phyloP scores from a whole-genome alignment of 169 alveolate species.

The Plasmodium berghei region DNA sequence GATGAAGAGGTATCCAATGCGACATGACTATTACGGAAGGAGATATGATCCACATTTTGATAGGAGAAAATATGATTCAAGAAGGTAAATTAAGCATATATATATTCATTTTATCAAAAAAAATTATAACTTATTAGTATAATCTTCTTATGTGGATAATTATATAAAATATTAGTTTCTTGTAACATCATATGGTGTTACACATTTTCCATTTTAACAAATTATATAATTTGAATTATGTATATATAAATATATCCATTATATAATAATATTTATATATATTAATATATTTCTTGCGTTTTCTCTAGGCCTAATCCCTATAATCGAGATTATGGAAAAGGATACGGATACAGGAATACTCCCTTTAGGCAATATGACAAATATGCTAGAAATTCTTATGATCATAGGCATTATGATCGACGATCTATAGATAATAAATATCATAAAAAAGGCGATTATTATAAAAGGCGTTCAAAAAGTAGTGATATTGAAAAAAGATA shows the following conservation, averaged over 20 bases:
- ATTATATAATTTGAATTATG: neutral
- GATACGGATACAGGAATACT: constrained; percentile 37
- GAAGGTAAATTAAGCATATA: constrained; percentile 47
- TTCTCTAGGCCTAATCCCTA: constrained; percentile 40
- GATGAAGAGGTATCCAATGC: constrained; percentile 44
- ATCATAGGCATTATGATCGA: constrained; percentile 50
- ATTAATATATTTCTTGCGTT: neutral
- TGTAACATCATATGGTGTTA: too few species aligned
- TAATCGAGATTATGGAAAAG: constrained; percentile 21
- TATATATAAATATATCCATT: neutral
- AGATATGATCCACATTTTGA: constrained; percentile 67
- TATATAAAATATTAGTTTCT: too few species aligned
- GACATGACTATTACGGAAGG: constrained; percentile 56
- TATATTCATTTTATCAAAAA: too few species aligned
- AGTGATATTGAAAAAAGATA: constrained; percentile 47
- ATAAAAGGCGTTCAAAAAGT: constrained; percentile 18
- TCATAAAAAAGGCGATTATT: constrained; percentile 54
- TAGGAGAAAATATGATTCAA: constrained; percentile 48
- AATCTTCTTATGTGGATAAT: too few species aligned
- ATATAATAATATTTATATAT: neutral
- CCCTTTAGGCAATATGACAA: constrained; percentile 37
- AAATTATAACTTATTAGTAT: too few species aligned
- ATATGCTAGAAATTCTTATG: constrained; percentile 45
- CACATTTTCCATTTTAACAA: too few species aligned
- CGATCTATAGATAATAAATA: constrained; percentile 60